A percentile compares a stretch with the other conserved stretches of the same genome.
These are phyloP conservation scores for Penicillium psychrosexuale DNA, from an alignment of 2,329 filamentous ascomycete genomes.

Conservation along the genomic window DNA sequence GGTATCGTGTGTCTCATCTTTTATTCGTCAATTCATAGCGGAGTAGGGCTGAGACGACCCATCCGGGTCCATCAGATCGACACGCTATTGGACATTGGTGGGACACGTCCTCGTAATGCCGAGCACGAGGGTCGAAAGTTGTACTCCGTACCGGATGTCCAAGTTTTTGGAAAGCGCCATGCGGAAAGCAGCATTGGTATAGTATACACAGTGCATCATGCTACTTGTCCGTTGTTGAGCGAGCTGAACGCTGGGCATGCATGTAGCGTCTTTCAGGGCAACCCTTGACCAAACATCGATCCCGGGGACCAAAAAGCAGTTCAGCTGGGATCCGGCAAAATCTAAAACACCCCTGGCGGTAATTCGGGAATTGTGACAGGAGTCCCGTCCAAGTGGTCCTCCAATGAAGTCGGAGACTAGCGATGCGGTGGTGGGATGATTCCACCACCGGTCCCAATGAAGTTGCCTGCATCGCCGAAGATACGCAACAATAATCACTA, in stretches of 20 bases:
- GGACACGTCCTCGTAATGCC: conserved; percentile 16
- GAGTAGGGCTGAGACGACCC: conserved; percentile 22
- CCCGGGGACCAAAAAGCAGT: background rate
- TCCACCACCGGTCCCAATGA: background rate
- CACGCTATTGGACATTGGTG: conserved; percentile 12
- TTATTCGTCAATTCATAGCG: conserved; percentile 13
- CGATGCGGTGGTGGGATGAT: background rate
- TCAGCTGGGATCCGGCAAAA: background rate
- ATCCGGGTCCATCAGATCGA: conserved; percentile 12
- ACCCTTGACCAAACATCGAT: background rate
- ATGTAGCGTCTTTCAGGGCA: background rate
- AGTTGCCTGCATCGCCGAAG: background rate
- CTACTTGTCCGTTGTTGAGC: background rate
- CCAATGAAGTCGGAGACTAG: conserved; percentile 1
- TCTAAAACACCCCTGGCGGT: background rate
- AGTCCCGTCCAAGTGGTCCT: background rate
- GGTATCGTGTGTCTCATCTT: background rate
- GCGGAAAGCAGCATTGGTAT: background rate
- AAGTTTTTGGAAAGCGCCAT: background rate
- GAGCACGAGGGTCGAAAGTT: background rate
- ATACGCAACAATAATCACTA: conserved; percentile 1
- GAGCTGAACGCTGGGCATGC: background rate
- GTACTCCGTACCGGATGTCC: background rate
- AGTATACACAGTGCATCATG: background rate
- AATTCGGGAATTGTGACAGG: background rate